Evolutionary conservation across 768 basidiomycete species (phyloP), one percentile per base, ranked within the genome.

Genomic region (Trametes cinnabarina): DNA sequence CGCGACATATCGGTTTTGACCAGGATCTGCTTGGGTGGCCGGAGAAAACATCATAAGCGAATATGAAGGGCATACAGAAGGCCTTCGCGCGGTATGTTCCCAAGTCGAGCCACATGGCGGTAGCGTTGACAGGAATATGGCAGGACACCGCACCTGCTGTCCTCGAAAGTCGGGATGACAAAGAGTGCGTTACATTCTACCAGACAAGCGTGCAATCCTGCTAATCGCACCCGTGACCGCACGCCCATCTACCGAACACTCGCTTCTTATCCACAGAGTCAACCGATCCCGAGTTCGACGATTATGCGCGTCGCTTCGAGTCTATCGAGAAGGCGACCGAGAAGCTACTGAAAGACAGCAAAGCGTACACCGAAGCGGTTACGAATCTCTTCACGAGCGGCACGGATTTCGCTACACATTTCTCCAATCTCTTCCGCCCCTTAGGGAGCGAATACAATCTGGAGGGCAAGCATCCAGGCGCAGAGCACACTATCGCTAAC

Each of bases 291-390:
- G 93, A 95, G 69, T 96, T 94, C 73, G 92, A 96, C 64, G 92
- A 94, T 58, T 90, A 86, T 64, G 81, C 86, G 62, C 81, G 87
- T 42, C 84, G 91, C 69, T 96, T 97, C 71, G 72, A 80, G 11
- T 68, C 80, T 3, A 77, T 98, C 63, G 94, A 98, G 73, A 73
- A 81, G 49, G 86, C 90, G 23, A 82, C 89, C 0, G 94, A 95
- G 70, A 94, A 94, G 76, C 76, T 98, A 56, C 73, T 94, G 65
- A 98, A 98, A 77, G 95, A 99, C 68, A 86, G 90, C 30, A 92
- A 88, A 67, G 79, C 85, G 5, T 98, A 94, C 75, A 83, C 83
- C 15, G 94, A 98, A 40, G 82, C 89, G 25, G 89, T 97, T 40
- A 46, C 68, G 86, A 91, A 77, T 47, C 78, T 93, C 26, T 84